phyloP scores from a whole-genome alignment of 2,329 filamentous ascomycete species.

The Plectosphaerella sp. region DNA sequence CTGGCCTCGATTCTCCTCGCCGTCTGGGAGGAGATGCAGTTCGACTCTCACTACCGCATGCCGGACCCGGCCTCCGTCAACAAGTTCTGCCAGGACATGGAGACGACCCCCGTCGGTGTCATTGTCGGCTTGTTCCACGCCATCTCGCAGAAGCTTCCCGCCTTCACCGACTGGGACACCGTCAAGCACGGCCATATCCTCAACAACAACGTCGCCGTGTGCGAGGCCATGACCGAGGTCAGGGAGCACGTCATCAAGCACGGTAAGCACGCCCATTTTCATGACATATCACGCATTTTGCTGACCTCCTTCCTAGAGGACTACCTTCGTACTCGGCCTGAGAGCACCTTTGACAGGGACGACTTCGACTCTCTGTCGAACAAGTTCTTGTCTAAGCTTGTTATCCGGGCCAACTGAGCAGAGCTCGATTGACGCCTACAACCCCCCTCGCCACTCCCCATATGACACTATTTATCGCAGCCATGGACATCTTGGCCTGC shows the following conservation, averaged over 20 bases:
- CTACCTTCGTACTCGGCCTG: constrained; percentile 76
- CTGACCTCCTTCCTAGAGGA: constrained; percentile 61
- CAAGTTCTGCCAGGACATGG: constrained; percentile 97
- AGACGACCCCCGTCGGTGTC: constrained; percentile 90
- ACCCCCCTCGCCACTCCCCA: not conserved
- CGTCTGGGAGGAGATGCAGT: constrained; percentile 98
- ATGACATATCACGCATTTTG: not conserved
- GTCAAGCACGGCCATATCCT: constrained; percentile 85
- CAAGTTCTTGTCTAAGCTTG: constrained; percentile 94
- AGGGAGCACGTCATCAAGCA: constrained; percentile 88
- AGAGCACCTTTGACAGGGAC: constrained; percentile 79
- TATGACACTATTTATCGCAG: constrained; percentile 1
- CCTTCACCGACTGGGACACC: constrained; percentile 92
- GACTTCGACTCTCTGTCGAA: constrained; percentile 96
- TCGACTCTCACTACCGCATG: constrained; percentile 93
- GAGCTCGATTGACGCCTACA: no score
- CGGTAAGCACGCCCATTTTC: constrained; percentile 54
- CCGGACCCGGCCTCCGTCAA: constrained; percentile 79
- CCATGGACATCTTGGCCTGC: not conserved
- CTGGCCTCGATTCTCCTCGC: constrained; percentile 86
- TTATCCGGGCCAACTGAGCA: constrained; percentile 82
- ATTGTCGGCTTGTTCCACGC: constrained; percentile 96
- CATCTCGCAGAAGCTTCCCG: constrained; percentile 92
- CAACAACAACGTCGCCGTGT: constrained; percentile 86
- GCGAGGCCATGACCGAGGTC: constrained; percentile 95